Conservation (phyloP, 495 filamentous ascomycete species). For the Neurospora tetrasperma region DNA sequence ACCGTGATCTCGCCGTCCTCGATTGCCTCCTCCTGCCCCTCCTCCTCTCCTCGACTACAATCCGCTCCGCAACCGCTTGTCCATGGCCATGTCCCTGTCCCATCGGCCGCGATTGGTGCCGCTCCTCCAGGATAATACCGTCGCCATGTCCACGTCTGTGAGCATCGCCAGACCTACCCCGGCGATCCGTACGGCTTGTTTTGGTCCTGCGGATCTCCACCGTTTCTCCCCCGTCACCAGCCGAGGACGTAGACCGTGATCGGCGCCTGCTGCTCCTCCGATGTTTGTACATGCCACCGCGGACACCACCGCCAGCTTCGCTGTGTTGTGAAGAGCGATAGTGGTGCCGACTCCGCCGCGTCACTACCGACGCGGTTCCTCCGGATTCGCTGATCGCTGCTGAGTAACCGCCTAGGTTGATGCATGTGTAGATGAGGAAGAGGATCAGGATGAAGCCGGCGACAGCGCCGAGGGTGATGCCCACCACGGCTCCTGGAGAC, state of each 20-base stretch:
- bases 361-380: constrained; percentile 26
- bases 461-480: constrained; percentile 76
- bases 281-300: background rate
- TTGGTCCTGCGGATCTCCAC: constrained; percentile 29
- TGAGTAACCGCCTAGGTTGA: constrained; percentile 37
- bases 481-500: constrained; percentile 61
- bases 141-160: constrained; percentile 22
- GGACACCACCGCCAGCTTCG: background rate
- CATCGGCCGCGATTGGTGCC: constrained; percentile 15
- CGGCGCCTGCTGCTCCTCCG: background rate
- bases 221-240: constrained; percentile 15
- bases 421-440: constrained; percentile 60
- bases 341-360: constrained; percentile 20
- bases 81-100: background rate
- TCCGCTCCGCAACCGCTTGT: constrained; percentile 27
- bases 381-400: constrained; percentile 11
- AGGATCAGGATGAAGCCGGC: constrained; percentile 70
- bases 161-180: constrained; percentile 22
- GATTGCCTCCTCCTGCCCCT: background rate
- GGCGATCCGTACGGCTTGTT: constrained; percentile 15
- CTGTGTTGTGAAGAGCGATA: constrained; percentile 9
- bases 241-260: background rate
- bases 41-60: constrained; percentile 32
- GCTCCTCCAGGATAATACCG: constrained; percentile 6
- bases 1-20: background rate